These are phyloP conservation scores for Zymoseptoria brevis DNA, from an alignment of 2,329 filamentous ascomycete genomes.

Conservation along the genomic window DNA sequence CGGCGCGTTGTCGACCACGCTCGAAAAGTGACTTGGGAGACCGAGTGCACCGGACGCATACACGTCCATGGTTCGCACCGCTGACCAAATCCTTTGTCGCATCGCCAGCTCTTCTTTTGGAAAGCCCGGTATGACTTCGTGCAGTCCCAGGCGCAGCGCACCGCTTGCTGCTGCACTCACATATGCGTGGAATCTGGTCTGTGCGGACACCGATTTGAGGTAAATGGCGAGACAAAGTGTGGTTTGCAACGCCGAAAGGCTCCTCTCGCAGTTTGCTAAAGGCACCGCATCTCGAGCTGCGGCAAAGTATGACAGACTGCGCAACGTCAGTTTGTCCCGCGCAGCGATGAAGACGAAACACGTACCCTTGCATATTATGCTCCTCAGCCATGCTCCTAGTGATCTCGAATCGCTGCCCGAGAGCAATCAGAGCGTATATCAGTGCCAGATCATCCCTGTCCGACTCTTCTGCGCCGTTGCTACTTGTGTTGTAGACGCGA, in stretches of 20 bases:
- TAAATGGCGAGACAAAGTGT: constrained; percentile 15
- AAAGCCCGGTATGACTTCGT: constrained; percentile 9
- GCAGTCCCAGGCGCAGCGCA: constrained; percentile 14
- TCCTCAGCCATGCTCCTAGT: neutral
- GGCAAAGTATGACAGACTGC: constrained; percentile 8
- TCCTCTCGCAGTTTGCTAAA: constrained; percentile 11
- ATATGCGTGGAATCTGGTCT: constrained; percentile 8
- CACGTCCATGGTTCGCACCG: constrained; percentile 9
- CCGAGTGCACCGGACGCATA: constrained; percentile 10
- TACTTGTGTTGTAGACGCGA: constrained; percentile 10
- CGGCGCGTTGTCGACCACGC: neutral
- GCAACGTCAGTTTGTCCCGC: neutral
- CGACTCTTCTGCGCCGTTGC: constrained; percentile 8
- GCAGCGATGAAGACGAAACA: neutral
- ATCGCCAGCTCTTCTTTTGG: constrained; percentile 10
- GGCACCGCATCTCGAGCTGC: constrained; percentile 13
- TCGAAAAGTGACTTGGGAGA: constrained; percentile 4
- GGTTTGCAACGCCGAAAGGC: constrained; percentile 12
- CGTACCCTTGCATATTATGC: constrained; percentile 4
- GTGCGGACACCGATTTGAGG: constrained; percentile 10
- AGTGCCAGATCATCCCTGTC: constrained; percentile 15
- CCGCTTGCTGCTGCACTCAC: constrained; percentile 13
- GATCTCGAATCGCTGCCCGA: constrained; percentile 14
- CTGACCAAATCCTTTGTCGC: constrained; percentile 13
- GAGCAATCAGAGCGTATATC: constrained; percentile 11